phyloP scores from a whole-genome alignment of 1,284 basidiomycete species.

The Phellopilus nigrolimitatus region DNA sequence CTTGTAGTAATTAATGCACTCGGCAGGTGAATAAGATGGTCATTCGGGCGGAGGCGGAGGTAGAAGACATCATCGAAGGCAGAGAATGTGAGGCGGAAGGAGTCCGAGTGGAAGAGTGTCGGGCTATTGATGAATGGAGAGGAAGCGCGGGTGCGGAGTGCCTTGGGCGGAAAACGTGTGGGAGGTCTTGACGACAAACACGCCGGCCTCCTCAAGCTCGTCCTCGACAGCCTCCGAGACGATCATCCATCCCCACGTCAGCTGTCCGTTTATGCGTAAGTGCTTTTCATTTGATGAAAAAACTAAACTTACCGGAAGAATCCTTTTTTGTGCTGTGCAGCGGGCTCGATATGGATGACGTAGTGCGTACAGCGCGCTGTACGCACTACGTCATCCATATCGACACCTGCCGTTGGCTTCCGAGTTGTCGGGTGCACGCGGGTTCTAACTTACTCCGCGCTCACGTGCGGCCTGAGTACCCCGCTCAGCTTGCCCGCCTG shows the following conservation, averaged over 20 bases:
- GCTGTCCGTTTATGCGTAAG: too few species aligned
- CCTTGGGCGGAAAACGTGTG: slow-evolving; percentile 28
- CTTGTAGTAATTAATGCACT: slow-evolving; percentile 59
- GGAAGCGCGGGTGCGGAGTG: slow-evolving; percentile 34
- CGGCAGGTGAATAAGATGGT: slow-evolving; percentile 72
- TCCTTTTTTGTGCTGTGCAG: too few species aligned
- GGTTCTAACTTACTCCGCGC: too few species aligned
- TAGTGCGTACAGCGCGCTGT: too few species aligned
- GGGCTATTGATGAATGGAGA: slow-evolving; percentile 31
- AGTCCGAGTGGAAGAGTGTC: slow-evolving; percentile 54
- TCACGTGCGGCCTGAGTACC: too few species aligned
- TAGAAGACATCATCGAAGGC: slow-evolving; percentile 61
- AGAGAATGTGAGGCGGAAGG: slow-evolving; percentile 58
- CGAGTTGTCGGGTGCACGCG: too few species aligned
- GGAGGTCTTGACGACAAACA: slow-evolving; percentile 65
- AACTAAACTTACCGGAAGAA: too few species aligned
- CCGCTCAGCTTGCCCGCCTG: neutral
- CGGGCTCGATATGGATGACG: too few species aligned
- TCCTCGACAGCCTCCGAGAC: slow-evolving; percentile 29
- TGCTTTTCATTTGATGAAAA: too few species aligned
- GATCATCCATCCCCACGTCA: too few species aligned
- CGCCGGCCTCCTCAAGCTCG: slow-evolving; percentile 50
- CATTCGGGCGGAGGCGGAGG: slow-evolving; percentile 69
- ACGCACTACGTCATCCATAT: too few species aligned
- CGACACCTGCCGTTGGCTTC: too few species aligned